phyloP scores from a whole-genome alignment of 495 filamentous ascomycete genomes.

The Aspergillus affinis region DNA sequence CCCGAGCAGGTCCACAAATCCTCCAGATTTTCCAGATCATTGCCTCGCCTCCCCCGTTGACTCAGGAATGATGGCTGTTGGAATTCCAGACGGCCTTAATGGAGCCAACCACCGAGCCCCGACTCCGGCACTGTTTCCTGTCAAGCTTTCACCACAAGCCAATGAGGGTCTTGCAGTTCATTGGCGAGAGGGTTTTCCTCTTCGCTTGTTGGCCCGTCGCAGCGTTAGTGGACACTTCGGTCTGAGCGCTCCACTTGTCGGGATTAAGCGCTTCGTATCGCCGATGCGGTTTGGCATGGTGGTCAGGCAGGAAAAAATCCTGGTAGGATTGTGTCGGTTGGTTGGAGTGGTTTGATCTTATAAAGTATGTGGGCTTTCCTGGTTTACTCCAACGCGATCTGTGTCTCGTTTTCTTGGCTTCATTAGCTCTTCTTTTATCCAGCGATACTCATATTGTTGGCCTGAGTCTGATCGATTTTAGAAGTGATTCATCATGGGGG shows the following conservation, averaged over 20 bases:
- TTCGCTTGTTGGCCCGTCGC: not conserved
- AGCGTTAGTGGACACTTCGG: not conserved
- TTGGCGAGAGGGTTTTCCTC: not conserved
- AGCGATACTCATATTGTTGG: not conserved
- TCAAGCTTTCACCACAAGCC: constrained; percentile 2
- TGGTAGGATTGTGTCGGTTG: no score
- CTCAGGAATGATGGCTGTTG: not conserved
- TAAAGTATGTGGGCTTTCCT: not conserved
- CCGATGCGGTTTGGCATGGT: not conserved
- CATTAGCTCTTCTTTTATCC: not conserved
- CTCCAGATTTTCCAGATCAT: no score
- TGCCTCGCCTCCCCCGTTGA: not conserved
- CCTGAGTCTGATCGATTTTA: not conserved
- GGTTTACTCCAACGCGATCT: not conserved
- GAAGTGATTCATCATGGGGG: not conserved
- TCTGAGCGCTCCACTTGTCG: not conserved
- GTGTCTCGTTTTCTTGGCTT: not conserved
- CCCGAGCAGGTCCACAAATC: not conserved
- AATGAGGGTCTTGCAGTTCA: not conserved
- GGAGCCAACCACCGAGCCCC: no score
- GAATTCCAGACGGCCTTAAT: no score
- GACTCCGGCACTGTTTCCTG: not conserved
- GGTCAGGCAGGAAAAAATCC: not conserved
- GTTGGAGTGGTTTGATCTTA: not conserved
- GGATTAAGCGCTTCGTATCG: not conserved